Conservation (phyloP, 208 protist genomes). For the Trypanosoma melophagium region DNA sequence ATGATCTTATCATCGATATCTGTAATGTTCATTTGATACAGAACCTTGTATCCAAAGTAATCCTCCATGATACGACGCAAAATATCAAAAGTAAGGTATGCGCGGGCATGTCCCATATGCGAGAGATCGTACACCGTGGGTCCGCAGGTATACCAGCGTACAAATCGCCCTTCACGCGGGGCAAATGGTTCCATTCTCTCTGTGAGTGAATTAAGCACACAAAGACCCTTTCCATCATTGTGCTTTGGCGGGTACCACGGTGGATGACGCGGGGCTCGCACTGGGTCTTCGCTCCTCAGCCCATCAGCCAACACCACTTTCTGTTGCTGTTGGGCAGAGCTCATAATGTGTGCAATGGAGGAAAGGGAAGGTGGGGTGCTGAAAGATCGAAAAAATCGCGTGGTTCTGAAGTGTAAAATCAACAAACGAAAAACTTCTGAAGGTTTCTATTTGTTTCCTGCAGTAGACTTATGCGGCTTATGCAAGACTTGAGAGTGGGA, state of each 20-base stretch:
- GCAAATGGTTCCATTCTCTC: slow-evolving; percentile 74
- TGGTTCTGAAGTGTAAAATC: slow-evolving; percentile 4
- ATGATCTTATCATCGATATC: slow-evolving; percentile 99
- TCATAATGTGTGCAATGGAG: background rate
- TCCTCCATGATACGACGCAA: slow-evolving; percentile 95
- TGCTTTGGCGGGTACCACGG: slow-evolving; percentile 69
- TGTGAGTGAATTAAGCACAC: slow-evolving; percentile 85
- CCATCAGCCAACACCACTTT: slow-evolving; percentile 30
- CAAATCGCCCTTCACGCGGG: slow-evolving; percentile 53
- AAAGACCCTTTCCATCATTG: slow-evolving; percentile 37
- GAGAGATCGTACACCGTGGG: slow-evolving; percentile 97
- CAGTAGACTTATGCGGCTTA: too few species aligned
- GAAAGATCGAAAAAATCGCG: slow-evolving; percentile 3
- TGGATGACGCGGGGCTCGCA: slow-evolving; percentile 68
- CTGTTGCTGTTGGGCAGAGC: background rate
- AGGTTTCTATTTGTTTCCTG: too few species aligned
- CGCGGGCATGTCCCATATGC: slow-evolving; percentile 98
- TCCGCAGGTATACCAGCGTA: slow-evolving; percentile 97
- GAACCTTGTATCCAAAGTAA: slow-evolving; percentile 94
- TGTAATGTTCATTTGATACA: slow-evolving; percentile 98
- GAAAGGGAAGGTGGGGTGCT: background rate
- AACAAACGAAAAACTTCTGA: slow-evolving; percentile 2
- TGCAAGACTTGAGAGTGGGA: too few species aligned
- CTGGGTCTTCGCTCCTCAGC: slow-evolving; percentile 36
- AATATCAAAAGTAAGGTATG: slow-evolving; percentile 98